A percentile compares a stretch with the other conserved stretches of the same genome.
phyloP scores from a whole-genome alignment of 139 green algal species.

The Penium margaritaceum region DNA sequence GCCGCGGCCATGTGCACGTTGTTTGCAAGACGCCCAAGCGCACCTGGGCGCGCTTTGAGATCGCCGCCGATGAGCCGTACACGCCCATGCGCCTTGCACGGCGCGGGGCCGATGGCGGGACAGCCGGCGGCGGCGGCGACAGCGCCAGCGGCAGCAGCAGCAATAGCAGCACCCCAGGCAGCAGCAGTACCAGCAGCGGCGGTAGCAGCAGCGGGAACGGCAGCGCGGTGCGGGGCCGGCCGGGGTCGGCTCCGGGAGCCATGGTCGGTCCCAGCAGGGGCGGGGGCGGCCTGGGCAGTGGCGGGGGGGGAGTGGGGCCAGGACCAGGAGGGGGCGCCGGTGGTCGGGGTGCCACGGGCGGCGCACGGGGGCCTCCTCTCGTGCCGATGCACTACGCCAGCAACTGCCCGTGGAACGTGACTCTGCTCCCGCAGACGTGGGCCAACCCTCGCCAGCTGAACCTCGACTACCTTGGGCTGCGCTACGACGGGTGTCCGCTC shows the following conservation, averaged over 20 bases:
- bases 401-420: constrained; percentile 22
- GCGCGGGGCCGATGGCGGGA: not conserved
- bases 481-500: constrained; percentile 20
- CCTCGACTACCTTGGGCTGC: constrained; percentile 18
- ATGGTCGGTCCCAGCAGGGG: not conserved
- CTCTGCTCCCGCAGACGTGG: constrained; percentile 20
- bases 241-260: not conserved
- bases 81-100: not conserved
- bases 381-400: not conserved
- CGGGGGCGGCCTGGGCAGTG: not conserved
- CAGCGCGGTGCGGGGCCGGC: no score
- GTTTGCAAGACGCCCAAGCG: constrained; percentile 22
- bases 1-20: not conserved
- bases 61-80: not conserved
- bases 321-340: not conserved
- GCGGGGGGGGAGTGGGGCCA: not conserved
- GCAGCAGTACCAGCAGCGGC: no score
- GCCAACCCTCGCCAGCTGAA: constrained; percentile 14
- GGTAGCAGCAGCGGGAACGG: no score
- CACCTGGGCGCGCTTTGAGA: not conserved
- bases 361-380: not conserved
- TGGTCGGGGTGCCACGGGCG: not conserved
- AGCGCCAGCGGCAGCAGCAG: not conserved
- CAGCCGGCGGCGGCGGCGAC: not conserved
- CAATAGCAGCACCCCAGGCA: no score